These are phyloP conservation scores for Dendrobium huoshanense DNA, from an alignment of 106 monocot genomes.

Conservation along the genomic window DNA sequence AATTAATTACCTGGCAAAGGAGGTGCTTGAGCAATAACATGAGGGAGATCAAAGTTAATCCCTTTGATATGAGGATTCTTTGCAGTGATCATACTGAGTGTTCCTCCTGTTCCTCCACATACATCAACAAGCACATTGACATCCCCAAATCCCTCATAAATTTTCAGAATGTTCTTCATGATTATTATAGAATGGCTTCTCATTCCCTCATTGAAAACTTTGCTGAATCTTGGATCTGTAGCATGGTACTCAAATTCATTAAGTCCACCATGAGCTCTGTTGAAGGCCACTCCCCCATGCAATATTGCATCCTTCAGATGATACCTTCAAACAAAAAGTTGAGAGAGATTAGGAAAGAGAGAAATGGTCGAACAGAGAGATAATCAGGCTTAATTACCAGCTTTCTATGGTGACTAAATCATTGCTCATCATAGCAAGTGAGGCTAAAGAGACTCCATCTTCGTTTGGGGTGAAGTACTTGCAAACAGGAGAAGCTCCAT, in stretches of 20 bases:
- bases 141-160: constrained; percentile 23
- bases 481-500: constrained; percentile 39
- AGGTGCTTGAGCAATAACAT: constrained; percentile 21
- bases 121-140: constrained; percentile 21
- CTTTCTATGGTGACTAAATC: constrained; percentile 51
- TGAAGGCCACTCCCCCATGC: constrained; percentile 17
- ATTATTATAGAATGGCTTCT: constrained; percentile 33
- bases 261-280: constrained; percentile 30
- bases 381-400: background rate
- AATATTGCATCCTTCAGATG: constrained; percentile 15
- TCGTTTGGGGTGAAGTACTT: constrained; percentile 43
- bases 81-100: constrained; percentile 9
- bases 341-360: too few relatives aligned
- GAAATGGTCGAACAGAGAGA: too few relatives aligned
- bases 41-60: constrained; percentile 28
- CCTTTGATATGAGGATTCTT: constrained; percentile 18
- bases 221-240: constrained; percentile 28
- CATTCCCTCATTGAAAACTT: constrained; percentile 52
- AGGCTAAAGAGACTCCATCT: constrained; percentile 50
- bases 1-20: constrained; percentile 1
- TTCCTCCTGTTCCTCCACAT: constrained; percentile 13
- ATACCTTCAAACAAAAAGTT: background rate
- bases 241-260: constrained; percentile 40
- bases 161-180: constrained; percentile 30
- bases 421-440: constrained; percentile 36